phyloP scores from a whole-genome alignment of 495 filamentous ascomycete genomes.

The Aspergillus egyptiacus region DNA sequence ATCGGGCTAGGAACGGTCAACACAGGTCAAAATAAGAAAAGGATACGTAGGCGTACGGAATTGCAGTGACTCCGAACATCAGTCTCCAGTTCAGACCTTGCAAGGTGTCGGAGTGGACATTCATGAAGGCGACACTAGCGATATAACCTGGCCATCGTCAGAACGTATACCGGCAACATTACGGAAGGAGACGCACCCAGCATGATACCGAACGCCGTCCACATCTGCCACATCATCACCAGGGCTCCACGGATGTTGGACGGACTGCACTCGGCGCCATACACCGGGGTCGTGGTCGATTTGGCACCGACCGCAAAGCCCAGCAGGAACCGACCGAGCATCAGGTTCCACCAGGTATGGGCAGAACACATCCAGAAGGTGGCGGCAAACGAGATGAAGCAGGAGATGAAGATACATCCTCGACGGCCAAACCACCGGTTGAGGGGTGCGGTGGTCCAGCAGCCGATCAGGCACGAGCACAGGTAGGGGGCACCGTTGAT shows the following conservation, averaged over 20 bases:
- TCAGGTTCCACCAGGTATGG: conserved; percentile 47
- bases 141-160: conserved; percentile 42
- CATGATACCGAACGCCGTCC: conserved; percentile 77
- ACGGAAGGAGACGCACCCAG: conserved; percentile 44
- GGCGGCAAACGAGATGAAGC: conserved; percentile 39
- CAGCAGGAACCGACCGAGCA: conserved; percentile 51
- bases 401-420: conserved; percentile 53
- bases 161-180: background rate
- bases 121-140: conserved; percentile 60
- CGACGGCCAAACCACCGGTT: conserved; percentile 51
- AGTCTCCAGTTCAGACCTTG: conserved; percentile 38
- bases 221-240: conserved; percentile 60
- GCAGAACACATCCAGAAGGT: conserved; percentile 45
- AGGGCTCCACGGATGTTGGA: conserved; percentile 52
- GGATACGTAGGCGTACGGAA: conserved; percentile 16
- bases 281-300: conserved; percentile 52
- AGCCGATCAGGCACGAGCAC: conserved; percentile 39
- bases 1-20: conserved; percentile 19
- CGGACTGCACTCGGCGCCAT: conserved; percentile 52
- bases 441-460: conserved; percentile 51
- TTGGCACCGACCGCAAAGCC: conserved; percentile 58
- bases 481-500: conserved; percentile 45
- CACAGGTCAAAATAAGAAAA: background rate
- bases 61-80: conserved; percentile 44
- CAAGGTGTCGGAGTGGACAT: conserved; percentile 41